Conservation (phyloP, 352 stramenopile species). For the Pythium sukuiense region DNA sequence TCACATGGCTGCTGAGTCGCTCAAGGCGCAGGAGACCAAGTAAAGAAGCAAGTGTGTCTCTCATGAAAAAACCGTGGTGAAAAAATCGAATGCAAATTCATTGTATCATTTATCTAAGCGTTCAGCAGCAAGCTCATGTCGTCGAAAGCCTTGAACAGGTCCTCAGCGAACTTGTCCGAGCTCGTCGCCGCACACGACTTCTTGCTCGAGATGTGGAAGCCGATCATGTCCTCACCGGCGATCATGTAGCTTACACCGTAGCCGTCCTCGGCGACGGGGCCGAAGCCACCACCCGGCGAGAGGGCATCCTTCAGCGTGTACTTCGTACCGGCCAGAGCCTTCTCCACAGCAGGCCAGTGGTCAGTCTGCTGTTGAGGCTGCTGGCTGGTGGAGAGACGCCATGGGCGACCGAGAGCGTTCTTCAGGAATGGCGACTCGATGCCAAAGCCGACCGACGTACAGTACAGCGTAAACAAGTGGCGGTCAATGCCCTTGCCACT, state of each 20-base stretch:
- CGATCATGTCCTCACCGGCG: conserved; percentile 83
- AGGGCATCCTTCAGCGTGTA: conserved; percentile 57
- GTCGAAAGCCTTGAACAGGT: conserved; percentile 77
- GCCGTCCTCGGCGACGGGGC: conserved; percentile 86
- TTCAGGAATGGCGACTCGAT: conserved; percentile 90
- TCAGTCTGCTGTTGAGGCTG: conserved; percentile 89
- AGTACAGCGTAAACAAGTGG: conserved; percentile 96
- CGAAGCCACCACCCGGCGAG: conserved; percentile 87
- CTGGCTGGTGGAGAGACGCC: conserved; percentile 88
- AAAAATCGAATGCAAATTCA: conserved; percentile 9
- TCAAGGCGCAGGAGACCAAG: conserved; percentile 33
- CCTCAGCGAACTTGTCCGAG: conserved; percentile 77
- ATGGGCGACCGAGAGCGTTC: conserved; percentile 78
- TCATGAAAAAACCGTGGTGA: neutral
- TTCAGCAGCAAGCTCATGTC: conserved; percentile 66
- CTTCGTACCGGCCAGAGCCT: conserved; percentile 54
- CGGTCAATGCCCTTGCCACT: conserved; percentile 92
- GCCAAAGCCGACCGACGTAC: conserved; percentile 82
- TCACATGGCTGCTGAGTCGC: conserved; percentile 89
- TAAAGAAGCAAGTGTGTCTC: neutral
- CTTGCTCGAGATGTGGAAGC: conserved; percentile 92
- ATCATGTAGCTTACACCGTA: conserved; percentile 94
- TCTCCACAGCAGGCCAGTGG: conserved; percentile 75
- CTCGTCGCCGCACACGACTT: conserved; percentile 69
- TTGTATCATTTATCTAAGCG: conserved; percentile 15